phyloP scores from a whole-genome alignment of 768 basidiomycete species.

The Hebeloma cylindrosporum region DNA sequence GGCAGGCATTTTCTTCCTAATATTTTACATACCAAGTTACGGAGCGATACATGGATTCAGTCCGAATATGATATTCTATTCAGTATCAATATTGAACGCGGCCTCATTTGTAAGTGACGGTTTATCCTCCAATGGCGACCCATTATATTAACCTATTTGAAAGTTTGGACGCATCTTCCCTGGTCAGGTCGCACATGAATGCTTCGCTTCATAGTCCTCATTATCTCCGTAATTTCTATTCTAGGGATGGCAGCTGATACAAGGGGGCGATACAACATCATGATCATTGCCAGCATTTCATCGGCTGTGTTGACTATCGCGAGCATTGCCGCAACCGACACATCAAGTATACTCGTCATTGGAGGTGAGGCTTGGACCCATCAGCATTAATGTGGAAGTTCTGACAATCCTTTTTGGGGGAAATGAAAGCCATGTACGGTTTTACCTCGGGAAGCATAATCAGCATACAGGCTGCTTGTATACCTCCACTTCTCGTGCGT shows the following conservation, averaged over 20 bases:
- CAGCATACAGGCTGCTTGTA: conserved; percentile 19
- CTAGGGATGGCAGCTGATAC: conserved; percentile 18
- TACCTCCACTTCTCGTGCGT: conserved; percentile 15
- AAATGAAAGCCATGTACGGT: conserved; percentile 19
- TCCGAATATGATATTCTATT: conserved; percentile 21
- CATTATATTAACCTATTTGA: too few relatives aligned
- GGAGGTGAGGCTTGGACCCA: neutral
- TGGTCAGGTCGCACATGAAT: too few relatives aligned
- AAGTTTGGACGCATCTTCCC: too few relatives aligned
- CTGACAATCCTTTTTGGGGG: too few relatives aligned
- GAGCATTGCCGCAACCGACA: conserved; percentile 18
- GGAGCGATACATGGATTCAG: conserved; percentile 17
- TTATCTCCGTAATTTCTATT: too few relatives aligned
- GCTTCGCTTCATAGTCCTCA: too few relatives aligned
- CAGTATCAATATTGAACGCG: conserved; percentile 19
- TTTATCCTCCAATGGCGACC: too few relatives aligned
- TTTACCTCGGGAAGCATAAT: conserved; percentile 18
- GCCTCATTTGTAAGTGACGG: conserved; percentile 19
- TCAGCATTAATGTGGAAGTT: too few relatives aligned
- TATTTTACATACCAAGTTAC: conserved; percentile 20
- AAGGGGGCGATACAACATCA: conserved; percentile 20
- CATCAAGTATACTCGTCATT: conserved; percentile 15
- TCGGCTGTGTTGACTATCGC: conserved; percentile 13
- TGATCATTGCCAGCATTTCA: conserved; percentile 11
- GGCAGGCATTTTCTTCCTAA: conserved; percentile 16